Percentiles rank a stretch among this genome's conserved stretches.
Conservation (phyloP, 495 filamentous ascomycete genomes). For the Penicillium goetzii region DNA sequence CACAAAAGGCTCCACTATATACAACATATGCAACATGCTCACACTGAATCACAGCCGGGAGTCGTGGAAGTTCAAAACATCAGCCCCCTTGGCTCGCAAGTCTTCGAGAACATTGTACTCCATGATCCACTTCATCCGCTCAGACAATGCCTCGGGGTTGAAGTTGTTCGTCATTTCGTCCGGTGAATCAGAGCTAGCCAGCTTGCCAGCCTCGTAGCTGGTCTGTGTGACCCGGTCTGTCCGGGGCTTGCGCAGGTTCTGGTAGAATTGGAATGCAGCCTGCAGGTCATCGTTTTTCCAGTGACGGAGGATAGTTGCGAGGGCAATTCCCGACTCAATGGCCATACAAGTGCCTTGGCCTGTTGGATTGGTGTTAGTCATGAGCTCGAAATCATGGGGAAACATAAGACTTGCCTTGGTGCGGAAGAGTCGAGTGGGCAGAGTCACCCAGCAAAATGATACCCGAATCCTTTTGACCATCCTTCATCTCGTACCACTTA, state of each 20-base stretch:
- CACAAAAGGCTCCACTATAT: constrained; percentile 11
- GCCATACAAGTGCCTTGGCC: constrained; percentile 41
- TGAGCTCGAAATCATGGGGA: not conserved
- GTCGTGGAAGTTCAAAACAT: constrained; percentile 25
- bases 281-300: constrained; percentile 33
- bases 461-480: constrained; percentile 28
- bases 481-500: constrained; percentile 36
- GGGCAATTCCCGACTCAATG: constrained; percentile 38
- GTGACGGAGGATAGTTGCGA: constrained; percentile 34
- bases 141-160: constrained; percentile 28
- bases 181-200: constrained; percentile 34
- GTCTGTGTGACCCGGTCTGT: constrained; percentile 37
- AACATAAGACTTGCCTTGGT: constrained; percentile 28
- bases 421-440: constrained; percentile 37
- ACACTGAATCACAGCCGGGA: constrained; percentile 20
- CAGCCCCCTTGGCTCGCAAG: constrained; percentile 29
- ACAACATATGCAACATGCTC: constrained; percentile 1
- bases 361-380: constrained; percentile 8
- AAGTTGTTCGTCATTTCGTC: constrained; percentile 30
- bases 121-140: constrained; percentile 42
- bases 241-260: constrained; percentile 36
- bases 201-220: constrained; percentile 36
- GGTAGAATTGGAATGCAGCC: constrained; percentile 35
- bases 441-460: constrained; percentile 38
- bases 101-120: constrained; percentile 40